A percentile compares a stretch with the other conserved stretches of the same genome.
Evolutionary conservation across 2,329 filamentous ascomycete genomes (phyloP).

Genomic region (Lecanosticta acicola): DNA sequence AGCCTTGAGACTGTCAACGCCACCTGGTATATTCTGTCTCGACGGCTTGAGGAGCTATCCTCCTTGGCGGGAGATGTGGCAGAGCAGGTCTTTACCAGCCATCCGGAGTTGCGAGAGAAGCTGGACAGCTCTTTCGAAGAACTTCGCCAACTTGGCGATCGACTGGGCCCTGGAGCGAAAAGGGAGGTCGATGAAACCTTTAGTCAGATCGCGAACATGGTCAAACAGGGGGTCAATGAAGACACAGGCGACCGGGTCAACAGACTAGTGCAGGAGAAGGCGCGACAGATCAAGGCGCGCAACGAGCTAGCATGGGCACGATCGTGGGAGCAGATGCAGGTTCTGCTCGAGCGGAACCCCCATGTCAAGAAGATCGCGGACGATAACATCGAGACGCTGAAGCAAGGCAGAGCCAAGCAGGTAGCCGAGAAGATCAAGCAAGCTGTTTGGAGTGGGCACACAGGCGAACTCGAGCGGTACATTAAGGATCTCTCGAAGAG

Average conservation of each 20-base stretch:
- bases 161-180: conserved; percentile 69
- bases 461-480: conserved; percentile 56
- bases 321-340: conserved; percentile 60
- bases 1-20: conserved; percentile 57
- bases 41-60: conserved; percentile 56
- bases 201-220: conserved; percentile 58
- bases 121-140: conserved; percentile 62
- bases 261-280: conserved; percentile 63
- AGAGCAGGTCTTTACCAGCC: conserved; percentile 62
- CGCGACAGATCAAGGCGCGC: conserved; percentile 58
- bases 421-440: conserved; percentile 58
- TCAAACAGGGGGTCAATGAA: conserved; percentile 55
- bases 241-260: conserved; percentile 51
- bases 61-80: conserved; percentile 58
- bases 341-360: conserved; percentile 67
- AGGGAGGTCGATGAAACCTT: conserved; percentile 68
- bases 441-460: conserved; percentile 56
- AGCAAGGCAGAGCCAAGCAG: conserved; percentile 59
- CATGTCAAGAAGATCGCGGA: conserved; percentile 66
- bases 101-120: conserved; percentile 66
- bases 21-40: conserved; percentile 57
- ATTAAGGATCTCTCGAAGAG: conserved; percentile 54
- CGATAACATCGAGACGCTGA: conserved; percentile 61
- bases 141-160: conserved; percentile 61
- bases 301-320: conserved; percentile 67